Evolutionary conservation across 345 rosid species (phyloP), one percentile per base, ranked within the genome.

Genomic region (Bruguiera sexangula): DNA sequence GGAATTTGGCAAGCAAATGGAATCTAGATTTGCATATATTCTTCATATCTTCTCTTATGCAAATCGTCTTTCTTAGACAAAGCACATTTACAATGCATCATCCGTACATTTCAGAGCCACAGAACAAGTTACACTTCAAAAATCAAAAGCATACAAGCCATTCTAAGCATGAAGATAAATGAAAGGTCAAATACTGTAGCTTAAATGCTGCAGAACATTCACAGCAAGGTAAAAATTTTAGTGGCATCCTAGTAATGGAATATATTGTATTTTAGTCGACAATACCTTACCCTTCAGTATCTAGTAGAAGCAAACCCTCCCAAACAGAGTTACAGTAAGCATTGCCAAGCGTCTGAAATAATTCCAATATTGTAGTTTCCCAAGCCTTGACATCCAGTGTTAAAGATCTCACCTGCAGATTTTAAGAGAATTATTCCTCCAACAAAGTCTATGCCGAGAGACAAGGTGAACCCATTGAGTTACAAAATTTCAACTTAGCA

Each of bases 371-470:
- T 67, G 95, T 78, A 72, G 89, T 81, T 69, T 92, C 98, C 98
- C 98, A 92, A 30, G 90, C 93, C 82, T 83, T 90, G 77, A 90
- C 98, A 82, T 92, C 98, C 70, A 92, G 76, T 4, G 86, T 87
- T 58, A 92, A 75, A 48, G 98, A 92, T 65, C 98, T 88, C 69
- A 92, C 98, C 98, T 92, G 83, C 78, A 79, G 55, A 68, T 72
- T 65, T 15, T 11, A 64, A 26, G 24, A 79, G 1, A 34, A 59
- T 26, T 24, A 68, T 43, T 26, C 51, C 18, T 58, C 65, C 54
- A 72, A 50, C 50, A 29, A 39, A 13, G 18, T 51, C 59, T 48
- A 4, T 6, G 3, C 10, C 10, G 22, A 21, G 13, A 43, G 50
- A 43, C 18, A 15, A 43, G 50, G 50, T 13, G 36, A 67, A 1